Percentiles rank a stretch among this genome's conserved stretches.
Conservation (phyloP, 768 basidiomycete genomes). For the Tricholomella constricta region DNA sequence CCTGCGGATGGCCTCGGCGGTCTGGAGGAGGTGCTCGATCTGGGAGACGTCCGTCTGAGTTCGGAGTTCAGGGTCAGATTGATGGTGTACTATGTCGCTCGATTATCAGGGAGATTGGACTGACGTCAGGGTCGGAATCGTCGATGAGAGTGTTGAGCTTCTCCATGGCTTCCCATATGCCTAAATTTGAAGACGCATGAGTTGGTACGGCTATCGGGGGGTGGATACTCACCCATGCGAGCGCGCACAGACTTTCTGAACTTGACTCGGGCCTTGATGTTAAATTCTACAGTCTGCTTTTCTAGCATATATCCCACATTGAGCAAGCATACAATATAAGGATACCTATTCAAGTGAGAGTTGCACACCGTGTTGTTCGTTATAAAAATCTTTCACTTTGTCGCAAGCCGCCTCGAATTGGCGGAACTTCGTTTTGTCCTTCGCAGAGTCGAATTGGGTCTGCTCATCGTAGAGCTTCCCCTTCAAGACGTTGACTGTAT, state of each 20-base stretch:
- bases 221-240: constrained; percentile 2
- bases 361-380: constrained; percentile 15
- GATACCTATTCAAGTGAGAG: background rate
- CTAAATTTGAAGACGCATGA: background rate
- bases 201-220: background rate
- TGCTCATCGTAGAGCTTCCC: constrained; percentile 46
- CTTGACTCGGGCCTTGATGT: constrained; percentile 10
- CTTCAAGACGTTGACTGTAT: constrained; percentile 59
- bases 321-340: background rate
- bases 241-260: constrained; percentile 6
- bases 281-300: constrained; percentile 62
- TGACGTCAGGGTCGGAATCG: constrained; percentile 88
- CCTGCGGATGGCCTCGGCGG: constrained; percentile 81
- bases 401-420: constrained; percentile 38
- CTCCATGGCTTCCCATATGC: constrained; percentile 86
- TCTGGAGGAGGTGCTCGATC: constrained; percentile 89
- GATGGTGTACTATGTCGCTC: no score
- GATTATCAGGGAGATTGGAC: no score
- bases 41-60: constrained; percentile 73
- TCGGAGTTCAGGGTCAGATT: background rate
- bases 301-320: constrained; percentile 38
- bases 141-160: constrained; percentile 85
- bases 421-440: constrained; percentile 61
- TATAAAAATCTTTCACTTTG: constrained; percentile 18
- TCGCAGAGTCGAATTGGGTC: constrained; percentile 47